Percentiles rank a stretch among this genome's conserved stretches.
phyloP scores from a whole-genome alignment of 345 rosid genomes.

The Boechera divaricarpa region DNA sequence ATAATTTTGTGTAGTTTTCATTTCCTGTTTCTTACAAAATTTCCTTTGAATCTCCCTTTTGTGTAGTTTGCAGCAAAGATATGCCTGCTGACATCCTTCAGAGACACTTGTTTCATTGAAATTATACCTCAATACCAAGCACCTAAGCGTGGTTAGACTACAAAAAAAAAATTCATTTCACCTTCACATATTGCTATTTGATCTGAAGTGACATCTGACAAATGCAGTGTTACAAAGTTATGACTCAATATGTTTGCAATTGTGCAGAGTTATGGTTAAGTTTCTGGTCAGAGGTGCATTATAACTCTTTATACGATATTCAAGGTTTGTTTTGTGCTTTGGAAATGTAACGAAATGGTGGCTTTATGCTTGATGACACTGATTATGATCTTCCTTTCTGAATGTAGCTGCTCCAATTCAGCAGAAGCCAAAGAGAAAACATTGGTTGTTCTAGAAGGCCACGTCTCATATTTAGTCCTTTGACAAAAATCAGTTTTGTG shows the following conservation, averaged over 20 bases:
- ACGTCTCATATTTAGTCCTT: neutral
- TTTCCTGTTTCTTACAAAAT: neutral
- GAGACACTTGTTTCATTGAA: conserved; percentile 92
- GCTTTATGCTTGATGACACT: conserved; percentile 11
- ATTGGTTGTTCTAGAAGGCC: conserved; percentile 79
- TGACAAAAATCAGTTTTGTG: conserved; percentile 19
- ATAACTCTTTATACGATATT: conserved; percentile 86
- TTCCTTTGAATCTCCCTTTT: conserved; percentile 26
- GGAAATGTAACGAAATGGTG: conserved; percentile 18
- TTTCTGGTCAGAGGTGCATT: conserved; percentile 98
- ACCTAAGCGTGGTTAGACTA: conserved; percentile 70
- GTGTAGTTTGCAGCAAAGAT: conserved; percentile 93
- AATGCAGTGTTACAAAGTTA: conserved; percentile 25
- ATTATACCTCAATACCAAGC: conserved; percentile 70
- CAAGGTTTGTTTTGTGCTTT: conserved; percentile 58
- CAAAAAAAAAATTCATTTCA: neutral
- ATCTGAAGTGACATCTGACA: neutral
- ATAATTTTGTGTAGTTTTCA: conserved; percentile 18
- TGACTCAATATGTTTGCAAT: conserved; percentile 26
- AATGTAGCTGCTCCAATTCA: conserved; percentile 69
- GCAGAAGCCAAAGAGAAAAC: conserved; percentile 83
- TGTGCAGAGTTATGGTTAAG: conserved; percentile 95
- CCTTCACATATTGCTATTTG: conserved; percentile 7
- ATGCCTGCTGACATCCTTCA: conserved; percentile 92
- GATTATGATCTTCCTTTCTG: conserved; percentile 27